These are phyloP conservation scores for Nemania abortiva DNA, from an alignment of 2,329 filamentous ascomycete genomes.

Conservation along the genomic window DNA sequence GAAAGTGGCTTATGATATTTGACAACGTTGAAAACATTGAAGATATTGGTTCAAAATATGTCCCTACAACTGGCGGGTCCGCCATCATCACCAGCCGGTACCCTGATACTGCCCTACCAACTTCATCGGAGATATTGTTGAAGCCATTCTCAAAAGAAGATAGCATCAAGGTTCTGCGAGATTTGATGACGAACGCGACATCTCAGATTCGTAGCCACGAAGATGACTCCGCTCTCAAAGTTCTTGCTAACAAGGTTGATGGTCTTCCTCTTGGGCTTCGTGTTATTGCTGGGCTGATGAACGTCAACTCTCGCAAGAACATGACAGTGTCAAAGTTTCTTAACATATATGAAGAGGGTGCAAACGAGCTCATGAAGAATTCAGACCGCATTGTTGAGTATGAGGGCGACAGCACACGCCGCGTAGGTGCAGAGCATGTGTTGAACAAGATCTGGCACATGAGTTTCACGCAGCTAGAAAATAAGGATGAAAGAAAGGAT, in stretches of 20 bases:
- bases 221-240: not conserved
- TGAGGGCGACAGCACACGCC: not conserved
- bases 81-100: slow-evolving; percentile 6
- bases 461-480: not conserved
- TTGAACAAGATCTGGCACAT: not conserved
- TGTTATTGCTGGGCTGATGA: slow-evolving; percentile 1
- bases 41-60: not conserved
- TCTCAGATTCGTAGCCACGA: not conserved
- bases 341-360: not conserved
- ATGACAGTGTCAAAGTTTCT: not conserved
- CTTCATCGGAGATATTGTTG: not conserved
- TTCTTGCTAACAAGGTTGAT: not conserved
- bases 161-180: not conserved
- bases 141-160: not conserved
- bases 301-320: not conserved
- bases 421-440: not conserved
- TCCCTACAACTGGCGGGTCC: not conserved
- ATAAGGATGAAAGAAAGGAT: no score
- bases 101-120: not conserved
- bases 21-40: slow-evolving; percentile 6
- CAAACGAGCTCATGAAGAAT: not conserved
- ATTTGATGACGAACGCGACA: not conserved
- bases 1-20: slow-evolving; percentile 7
- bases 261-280: not conserved
- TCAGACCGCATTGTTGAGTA: not conserved